A percentile compares a stretch with the other conserved stretches of the same genome.
phyloP scores from a whole-genome alignment of 306 rosid genomes.

The Quercus robur region DNA sequence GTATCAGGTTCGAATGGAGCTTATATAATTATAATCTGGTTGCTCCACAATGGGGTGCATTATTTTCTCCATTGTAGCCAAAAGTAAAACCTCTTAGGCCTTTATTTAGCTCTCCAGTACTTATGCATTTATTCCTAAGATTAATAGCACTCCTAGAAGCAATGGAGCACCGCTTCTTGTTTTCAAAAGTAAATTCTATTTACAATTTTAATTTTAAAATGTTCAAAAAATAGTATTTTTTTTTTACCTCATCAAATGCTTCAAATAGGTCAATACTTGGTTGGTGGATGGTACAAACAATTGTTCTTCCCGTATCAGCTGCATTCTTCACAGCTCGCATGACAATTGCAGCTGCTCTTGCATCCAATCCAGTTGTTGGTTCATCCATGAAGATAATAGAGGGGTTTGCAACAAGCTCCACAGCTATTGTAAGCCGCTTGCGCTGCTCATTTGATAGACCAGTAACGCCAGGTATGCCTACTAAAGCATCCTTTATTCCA shows the following conservation, averaged over 20 bases:
- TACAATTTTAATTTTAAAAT: constrained; percentile 24
- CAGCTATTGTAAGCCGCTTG: constrained; percentile 54
- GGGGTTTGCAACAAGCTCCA: constrained; percentile 65
- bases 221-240: constrained; percentile 48
- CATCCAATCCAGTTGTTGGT: constrained; percentile 66
- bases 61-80: background rate
- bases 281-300: no score
- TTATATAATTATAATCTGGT: no score
- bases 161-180: background rate
- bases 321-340: constrained; percentile 62
- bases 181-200: background rate
- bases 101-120: background rate
- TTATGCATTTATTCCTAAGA: background rate
- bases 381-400: constrained; percentile 67
- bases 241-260: constrained; percentile 19
- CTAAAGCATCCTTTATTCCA: no score
- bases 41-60: background rate
- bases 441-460: constrained; percentile 67
- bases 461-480: constrained; percentile 42
- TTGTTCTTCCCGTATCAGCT: constrained; percentile 51
- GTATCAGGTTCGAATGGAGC: no score
- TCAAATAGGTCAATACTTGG: no score
- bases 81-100: background rate
- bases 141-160: background rate
- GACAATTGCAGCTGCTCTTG: constrained; percentile 58